Conservation (phyloP, 345 rosid genomes). For the Brassica incana region DNA sequence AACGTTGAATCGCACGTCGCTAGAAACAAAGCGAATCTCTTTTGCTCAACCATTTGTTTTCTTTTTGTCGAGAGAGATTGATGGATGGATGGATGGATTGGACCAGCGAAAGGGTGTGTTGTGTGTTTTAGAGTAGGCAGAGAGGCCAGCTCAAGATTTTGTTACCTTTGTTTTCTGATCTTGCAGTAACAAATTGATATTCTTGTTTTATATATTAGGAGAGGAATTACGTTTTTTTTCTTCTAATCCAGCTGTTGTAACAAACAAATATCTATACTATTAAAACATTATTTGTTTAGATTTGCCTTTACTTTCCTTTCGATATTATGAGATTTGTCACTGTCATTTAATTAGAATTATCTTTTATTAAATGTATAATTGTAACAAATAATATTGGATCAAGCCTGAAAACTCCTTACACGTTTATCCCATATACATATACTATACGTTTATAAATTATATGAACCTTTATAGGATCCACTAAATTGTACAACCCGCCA, state of each 20-base stretch:
- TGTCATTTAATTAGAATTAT: no score
- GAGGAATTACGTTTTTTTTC: no score
- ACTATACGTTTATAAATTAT: no score
- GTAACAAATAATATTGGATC: no score
- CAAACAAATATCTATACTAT: background rate
- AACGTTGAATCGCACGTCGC: constrained; percentile 73
- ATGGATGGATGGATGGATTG: background rate
- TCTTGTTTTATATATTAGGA: background rate
- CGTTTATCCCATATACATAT: no score
- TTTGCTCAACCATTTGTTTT: constrained; percentile 32
- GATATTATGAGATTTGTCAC: no score
- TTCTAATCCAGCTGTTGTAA: background rate
- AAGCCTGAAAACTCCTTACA: no score
- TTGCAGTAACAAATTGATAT: constrained; percentile 12
- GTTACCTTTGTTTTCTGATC: constrained; percentile 15
- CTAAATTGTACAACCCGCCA: no score
- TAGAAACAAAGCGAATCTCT: constrained; percentile 59
- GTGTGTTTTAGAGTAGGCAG: background rate
- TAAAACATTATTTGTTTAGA: no score
- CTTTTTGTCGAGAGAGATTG: background rate
- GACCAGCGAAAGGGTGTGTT: background rate
- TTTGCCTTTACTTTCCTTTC: no score
- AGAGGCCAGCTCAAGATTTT: constrained; percentile 6
- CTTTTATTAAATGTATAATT: no score
- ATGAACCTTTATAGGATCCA: no score